Evolutionary conservation across 169 alveolate genomes (phyloP).

Genomic region (Perkinsus olseni): DNA sequence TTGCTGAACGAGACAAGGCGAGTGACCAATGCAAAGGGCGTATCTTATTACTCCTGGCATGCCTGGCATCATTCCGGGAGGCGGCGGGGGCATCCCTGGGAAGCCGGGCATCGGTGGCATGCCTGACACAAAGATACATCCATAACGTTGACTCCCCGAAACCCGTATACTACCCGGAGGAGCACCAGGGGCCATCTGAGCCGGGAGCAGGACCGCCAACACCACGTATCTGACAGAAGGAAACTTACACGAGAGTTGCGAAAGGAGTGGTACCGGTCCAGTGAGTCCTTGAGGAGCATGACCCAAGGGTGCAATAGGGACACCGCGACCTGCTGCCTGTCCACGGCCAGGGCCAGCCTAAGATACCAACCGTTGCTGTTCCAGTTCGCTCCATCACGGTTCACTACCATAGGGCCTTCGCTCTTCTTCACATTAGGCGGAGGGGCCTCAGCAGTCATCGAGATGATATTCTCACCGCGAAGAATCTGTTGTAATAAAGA

Average conservation of each 20-base stretch:
- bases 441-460: conserved; percentile 91
- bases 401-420: not conserved
- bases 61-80: not conserved
- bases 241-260: conserved; percentile 27
- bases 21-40: too few species aligned
- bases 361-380: not conserved
- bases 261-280: conserved; percentile 44
- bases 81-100: not conserved
- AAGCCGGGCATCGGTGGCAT: not conserved
- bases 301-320: not conserved
- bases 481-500: not conserved
- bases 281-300: conserved; percentile 26
- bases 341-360: not conserved
- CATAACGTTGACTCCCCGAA: too few species aligned
- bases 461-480: conserved; percentile 92
- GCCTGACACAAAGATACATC: not conserved
- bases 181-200: conserved; percentile 36
- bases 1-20: too few species aligned
- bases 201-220: conserved; percentile 47
- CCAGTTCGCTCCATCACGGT: not conserved
- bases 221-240: conserved; percentile 39
- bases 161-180: not conserved
- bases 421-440: conserved; percentile 52
- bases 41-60: not conserved
- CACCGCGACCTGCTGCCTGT: not conserved